Evolutionary conservation across 345 rosid genomes (phyloP).

Genomic region (Noccaea caerulescens): DNA sequence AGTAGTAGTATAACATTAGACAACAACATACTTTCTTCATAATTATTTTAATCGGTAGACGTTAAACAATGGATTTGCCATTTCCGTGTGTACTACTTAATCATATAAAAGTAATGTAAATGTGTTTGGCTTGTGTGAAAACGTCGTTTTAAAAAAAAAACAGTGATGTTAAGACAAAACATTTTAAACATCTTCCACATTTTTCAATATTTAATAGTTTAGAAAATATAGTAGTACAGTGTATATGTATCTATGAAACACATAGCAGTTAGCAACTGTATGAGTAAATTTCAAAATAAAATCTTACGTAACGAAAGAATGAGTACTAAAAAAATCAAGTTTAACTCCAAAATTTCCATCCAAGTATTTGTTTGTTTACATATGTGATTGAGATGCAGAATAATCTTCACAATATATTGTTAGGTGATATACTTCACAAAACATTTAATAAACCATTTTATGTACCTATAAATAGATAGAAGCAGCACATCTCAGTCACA

Average conservation of each 20-base stretch:
- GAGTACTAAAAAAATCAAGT: too few relatives aligned
- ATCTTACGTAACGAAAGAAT: too few relatives aligned
- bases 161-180: background rate
- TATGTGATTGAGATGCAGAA: background rate
- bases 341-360: too few relatives aligned
- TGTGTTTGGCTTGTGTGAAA: background rate
- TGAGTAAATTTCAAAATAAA: too few relatives aligned
- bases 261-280: too few relatives aligned
- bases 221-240: too few relatives aligned
- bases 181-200: background rate
- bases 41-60: background rate
- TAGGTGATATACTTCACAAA: background rate
- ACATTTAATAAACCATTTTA: background rate
- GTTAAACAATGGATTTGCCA: background rate
- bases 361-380: background rate
- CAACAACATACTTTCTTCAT: background rate
- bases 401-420: too few relatives aligned
- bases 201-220: background rate
- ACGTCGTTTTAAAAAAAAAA: background rate
- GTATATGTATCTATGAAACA: too few relatives aligned
- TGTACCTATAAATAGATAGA: conserved; percentile 30
- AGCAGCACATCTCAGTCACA: conserved; percentile 2
- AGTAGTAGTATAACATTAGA: background rate
- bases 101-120: background rate
- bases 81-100: background rate